These are phyloP conservation scores for Fusarium sambucinum DNA, from an alignment of 2,329 filamentous ascomycete genomes.

Conservation along the genomic window DNA sequence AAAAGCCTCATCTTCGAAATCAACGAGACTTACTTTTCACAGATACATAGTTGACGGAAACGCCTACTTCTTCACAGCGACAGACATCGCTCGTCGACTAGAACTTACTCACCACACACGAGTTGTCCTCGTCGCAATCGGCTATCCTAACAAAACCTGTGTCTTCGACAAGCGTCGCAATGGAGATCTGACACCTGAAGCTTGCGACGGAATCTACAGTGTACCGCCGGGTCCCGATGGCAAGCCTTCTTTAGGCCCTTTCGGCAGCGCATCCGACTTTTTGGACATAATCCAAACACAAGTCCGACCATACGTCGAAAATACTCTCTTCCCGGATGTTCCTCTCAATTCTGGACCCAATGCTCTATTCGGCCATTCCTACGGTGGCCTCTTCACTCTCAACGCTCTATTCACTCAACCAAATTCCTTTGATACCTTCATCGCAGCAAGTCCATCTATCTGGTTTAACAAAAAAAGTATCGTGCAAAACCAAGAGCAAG, in stretches of 20 bases:
- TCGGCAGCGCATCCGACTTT: slow-evolving; percentile 60
- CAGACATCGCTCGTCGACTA: slow-evolving; percentile 46
- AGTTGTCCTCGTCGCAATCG: slow-evolving; percentile 51
- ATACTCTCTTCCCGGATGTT: slow-evolving; percentile 38
- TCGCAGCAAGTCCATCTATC: slow-evolving; percentile 61
- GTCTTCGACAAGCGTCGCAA: slow-evolving; percentile 49
- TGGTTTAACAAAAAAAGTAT: slow-evolving; percentile 61
- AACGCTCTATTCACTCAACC: slow-evolving; percentile 58
- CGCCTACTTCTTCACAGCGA: slow-evolving; percentile 51
- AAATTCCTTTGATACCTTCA: slow-evolving; percentile 57
- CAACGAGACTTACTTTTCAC: neutral
- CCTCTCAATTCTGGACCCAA: slow-evolving; percentile 48
- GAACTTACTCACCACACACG: slow-evolving; percentile 43
- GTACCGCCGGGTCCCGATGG: slow-evolving; percentile 36
- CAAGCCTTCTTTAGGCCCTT: slow-evolving; percentile 35
- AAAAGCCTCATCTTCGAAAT: neutral
- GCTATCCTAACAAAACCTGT: slow-evolving; percentile 47
- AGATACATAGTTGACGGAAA: slow-evolving; percentile 54
- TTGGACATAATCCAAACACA: slow-evolving; percentile 56
- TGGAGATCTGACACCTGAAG: slow-evolving; percentile 49
- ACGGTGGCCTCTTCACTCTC: slow-evolving; percentile 61
- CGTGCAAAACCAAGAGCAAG: slow-evolving; percentile 47
- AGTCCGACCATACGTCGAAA: slow-evolving; percentile 51
- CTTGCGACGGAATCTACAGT: slow-evolving; percentile 36
- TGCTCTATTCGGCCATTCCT: slow-evolving; percentile 63